Evolutionary conservation across 2,329 filamentous ascomycete species (phyloP), one percentile per base, ranked within the genome.

Genomic region (Setomelanomma holmii): DNA sequence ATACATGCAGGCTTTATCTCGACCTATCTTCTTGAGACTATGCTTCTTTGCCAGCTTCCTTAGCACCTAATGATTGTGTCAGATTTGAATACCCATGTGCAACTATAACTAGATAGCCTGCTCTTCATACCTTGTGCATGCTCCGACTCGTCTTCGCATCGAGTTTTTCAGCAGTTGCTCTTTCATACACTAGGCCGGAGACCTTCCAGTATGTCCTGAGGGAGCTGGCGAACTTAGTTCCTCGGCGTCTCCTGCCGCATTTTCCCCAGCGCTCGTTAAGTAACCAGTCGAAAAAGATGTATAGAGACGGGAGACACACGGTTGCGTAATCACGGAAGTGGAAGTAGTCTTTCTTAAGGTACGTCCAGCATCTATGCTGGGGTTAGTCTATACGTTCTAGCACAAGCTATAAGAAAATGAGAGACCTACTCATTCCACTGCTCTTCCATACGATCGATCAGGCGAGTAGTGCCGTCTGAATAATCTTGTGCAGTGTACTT

Each of bases 401-500:
- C n/a, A n/a, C n/a, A n/a, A n/a, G n/a, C n/a, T n/a, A n/a, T n/a
- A n/a, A n/a, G n/a, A n/a, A n/a, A n/a, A n/a, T n/a, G n/a, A n/a
- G n/a, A n/a, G 35, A 56, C 41, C 11, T 62, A 66, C 61, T 56
- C n/a, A 45, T 58, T 53, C 55, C 27, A 66, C 51, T 59, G 33
- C 42, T 55, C 53, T 58, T 67, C 47, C 14, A 63, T 59, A 46
- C 22, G 22, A 56, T 63, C 43, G 4, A 63, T 33, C 10, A 61
- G 50, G 40, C 38, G 35, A 50, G 55, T 60, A 53, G 34, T 65
- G 17, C 58, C 56, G 14, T 64, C 40, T 34, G 50, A 53, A 30
- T 66, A 66, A 50, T 66, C 49, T 30, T 66, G 34, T 50, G 60
- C 55, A 4, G 35, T 36, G 27, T 60, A 56, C 49, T 64, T 48